A percentile compares a stretch with the other conserved stretches of the same genome.
Evolutionary conservation across 2,329 filamentous ascomycete species (phyloP).

Genomic region (Teratosphaeria pseudoeucalypti): DNA sequence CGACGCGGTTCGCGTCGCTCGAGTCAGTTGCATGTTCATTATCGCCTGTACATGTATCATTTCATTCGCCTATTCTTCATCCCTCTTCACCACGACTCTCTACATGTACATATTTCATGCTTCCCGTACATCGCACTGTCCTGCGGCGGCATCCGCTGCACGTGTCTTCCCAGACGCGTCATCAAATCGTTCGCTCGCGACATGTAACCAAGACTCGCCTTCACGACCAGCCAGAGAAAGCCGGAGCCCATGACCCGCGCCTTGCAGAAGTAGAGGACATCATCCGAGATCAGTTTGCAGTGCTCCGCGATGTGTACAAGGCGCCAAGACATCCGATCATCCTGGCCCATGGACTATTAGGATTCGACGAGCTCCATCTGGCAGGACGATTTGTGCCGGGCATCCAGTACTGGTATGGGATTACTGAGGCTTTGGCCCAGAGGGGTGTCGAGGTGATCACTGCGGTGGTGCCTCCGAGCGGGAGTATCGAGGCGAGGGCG

Average conservation of each 20-base stretch:
- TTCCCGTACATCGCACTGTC: not conserved
- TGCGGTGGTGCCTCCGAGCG: slow-evolving; percentile 48
- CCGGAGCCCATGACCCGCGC: not conserved
- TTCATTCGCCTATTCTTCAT: too few species aligned
- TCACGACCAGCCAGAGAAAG: not conserved
- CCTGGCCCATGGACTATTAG: slow-evolving; percentile 54
- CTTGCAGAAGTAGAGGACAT: slow-evolving; percentile 3
- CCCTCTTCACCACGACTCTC: not conserved
- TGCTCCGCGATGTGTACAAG: slow-evolving; percentile 46
- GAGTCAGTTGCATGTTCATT: too few species aligned
- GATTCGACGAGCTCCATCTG: slow-evolving; percentile 50
- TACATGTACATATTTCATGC: not conserved
- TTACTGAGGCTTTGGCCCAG: slow-evolving; percentile 46
- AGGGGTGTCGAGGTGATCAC: slow-evolving; percentile 53
- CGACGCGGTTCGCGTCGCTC: too few species aligned
- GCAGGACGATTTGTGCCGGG: slow-evolving; percentile 45
- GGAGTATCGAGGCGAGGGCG: slow-evolving; percentile 49
- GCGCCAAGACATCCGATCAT: slow-evolving; percentile 48
- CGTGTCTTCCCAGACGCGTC: not conserved
- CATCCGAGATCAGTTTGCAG: slow-evolving; percentile 49
- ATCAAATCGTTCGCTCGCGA: not conserved
- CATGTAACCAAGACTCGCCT: not conserved
- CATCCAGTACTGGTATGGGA: slow-evolving; percentile 55
- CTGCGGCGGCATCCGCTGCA: not conserved
- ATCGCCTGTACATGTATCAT: too few species aligned